phyloP scores from a whole-genome alignment of 2,329 filamentous ascomycete genomes.

The Fusarium concolor region DNA sequence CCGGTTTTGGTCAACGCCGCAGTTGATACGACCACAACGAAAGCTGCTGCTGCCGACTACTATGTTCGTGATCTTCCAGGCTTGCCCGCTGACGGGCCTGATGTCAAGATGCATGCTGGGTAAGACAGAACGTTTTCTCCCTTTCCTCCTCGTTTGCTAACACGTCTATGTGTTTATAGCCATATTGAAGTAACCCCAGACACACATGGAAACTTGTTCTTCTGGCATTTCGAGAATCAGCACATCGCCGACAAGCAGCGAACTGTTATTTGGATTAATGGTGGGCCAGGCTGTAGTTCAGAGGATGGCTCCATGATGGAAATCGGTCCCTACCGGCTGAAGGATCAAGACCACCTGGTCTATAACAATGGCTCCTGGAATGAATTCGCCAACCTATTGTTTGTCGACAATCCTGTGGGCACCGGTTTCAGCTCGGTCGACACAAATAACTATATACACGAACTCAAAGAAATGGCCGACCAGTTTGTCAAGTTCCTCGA shows the following conservation, averaged over 20 bases:
- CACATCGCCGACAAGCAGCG: constrained; percentile 93
- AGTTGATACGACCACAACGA: constrained; percentile 40
- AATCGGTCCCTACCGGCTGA: constrained; percentile 90
- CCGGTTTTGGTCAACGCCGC: constrained; percentile 50
- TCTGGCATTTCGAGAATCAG: constrained; percentile 97
- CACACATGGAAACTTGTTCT: constrained; percentile 94
- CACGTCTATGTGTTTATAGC: constrained; percentile 58
- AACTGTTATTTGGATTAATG: constrained; percentile 97
- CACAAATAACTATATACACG: constrained; percentile 85
- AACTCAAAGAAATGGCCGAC: constrained; percentile 87
- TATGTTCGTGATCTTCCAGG: constrained; percentile 89
- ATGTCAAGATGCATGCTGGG: constrained; percentile 99
- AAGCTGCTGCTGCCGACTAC: constrained; percentile 75
- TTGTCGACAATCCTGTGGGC: constrained; percentile 96
- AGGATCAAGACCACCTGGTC: constrained; percentile 75
- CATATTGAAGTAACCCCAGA: constrained; percentile 91
- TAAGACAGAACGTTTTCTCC: constrained; percentile 59
- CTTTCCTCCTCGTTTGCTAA: constrained; percentile 35
- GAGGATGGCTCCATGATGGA: constrained; percentile 98
- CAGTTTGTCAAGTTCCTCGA: constrained; percentile 92
- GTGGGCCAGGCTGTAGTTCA: constrained; percentile 95
- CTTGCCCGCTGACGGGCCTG: constrained; percentile 75
- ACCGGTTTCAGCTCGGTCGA: constrained; percentile 97
- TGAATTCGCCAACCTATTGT: constrained; percentile 96
- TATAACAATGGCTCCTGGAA: constrained; percentile 98